Evolutionary conservation across 2,329 filamentous ascomycete genomes (phyloP).

Genomic region (Plectosphaerella sp.): DNA sequence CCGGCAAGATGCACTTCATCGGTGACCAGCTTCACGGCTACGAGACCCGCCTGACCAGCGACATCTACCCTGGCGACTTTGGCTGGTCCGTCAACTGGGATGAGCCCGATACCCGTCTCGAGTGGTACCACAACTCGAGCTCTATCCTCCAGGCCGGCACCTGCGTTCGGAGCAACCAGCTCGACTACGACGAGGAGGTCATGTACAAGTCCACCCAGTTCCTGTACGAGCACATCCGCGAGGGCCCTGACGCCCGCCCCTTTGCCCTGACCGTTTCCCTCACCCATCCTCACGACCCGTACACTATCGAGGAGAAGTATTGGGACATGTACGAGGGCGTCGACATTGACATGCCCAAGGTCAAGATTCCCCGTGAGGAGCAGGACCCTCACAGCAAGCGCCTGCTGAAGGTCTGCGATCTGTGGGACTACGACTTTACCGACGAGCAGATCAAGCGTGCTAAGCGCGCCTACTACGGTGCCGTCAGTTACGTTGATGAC

Average conservation of each 20-base stretch:
- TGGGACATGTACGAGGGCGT: constrained; percentile 90
- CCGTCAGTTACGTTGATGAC: constrained; percentile 90
- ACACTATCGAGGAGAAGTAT: constrained; percentile 89
- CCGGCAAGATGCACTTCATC: constrained; percentile 97
- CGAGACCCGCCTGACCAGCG: constrained; percentile 85
- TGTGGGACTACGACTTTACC: constrained; percentile 78
- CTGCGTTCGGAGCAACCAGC: constrained; percentile 87
- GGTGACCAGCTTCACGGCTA: constrained; percentile 94
- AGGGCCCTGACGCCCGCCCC: constrained; percentile 66
- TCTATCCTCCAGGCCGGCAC: constrained; percentile 87
- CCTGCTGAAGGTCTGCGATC: constrained; percentile 78
- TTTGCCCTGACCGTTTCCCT: constrained; percentile 89
- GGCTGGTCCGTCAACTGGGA: constrained; percentile 97
- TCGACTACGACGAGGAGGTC: constrained; percentile 94
- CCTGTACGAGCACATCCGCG: constrained; percentile 84
- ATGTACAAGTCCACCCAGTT: constrained; percentile 90
- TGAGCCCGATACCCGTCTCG: constrained; percentile 75
- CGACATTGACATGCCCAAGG: constrained; percentile 78
- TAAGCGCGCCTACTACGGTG: constrained; percentile 85
- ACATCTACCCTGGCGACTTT: constrained; percentile 93
- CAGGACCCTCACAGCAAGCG: constrained; percentile 86
- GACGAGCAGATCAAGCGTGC: constrained; percentile 84
- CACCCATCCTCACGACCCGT: constrained; percentile 92
- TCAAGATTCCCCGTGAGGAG: constrained; percentile 73
- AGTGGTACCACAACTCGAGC: constrained; percentile 96